Evolutionary conservation across 257 asterid genomes (phyloP).

Genomic region (Ophiorrhiza pumila): DNA sequence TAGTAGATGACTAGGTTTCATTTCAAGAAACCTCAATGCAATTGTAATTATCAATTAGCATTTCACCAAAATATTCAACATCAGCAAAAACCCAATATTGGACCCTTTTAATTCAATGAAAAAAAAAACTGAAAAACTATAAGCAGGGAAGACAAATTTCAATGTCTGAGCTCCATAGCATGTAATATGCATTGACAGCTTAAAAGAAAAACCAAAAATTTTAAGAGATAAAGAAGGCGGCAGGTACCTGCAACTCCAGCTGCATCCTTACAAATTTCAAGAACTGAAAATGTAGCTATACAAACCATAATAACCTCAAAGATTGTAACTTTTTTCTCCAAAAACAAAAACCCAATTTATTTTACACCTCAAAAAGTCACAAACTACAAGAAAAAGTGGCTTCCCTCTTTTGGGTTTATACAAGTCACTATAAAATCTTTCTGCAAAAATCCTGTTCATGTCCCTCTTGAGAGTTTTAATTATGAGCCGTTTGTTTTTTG

Average conservation of each 20-base stretch:
- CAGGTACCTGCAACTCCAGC: conserved; percentile 52
- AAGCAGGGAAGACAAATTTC: neutral
- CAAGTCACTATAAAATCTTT: too few relatives aligned
- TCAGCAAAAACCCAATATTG: conserved; percentile 1
- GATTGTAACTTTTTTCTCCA: neutral
- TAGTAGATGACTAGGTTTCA: neutral
- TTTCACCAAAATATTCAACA: neutral
- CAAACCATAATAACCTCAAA: conserved; percentile 20
- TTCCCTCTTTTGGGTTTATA: neutral
- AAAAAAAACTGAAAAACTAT: neutral
- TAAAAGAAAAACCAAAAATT: neutral
- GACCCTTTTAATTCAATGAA: neutral
- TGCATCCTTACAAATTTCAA: conserved; percentile 40
- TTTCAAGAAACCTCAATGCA: neutral
- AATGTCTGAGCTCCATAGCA: neutral
- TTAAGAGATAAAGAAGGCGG: neutral
- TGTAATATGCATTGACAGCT: neutral
- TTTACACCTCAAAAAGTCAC: neutral
- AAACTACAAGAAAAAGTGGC: neutral
- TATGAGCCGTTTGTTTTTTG: too few relatives aligned
- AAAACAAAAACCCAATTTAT: conserved; percentile 1
- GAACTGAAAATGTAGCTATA: conserved; percentile 15
- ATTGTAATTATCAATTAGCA: neutral
- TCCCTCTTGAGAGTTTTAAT: too few relatives aligned
- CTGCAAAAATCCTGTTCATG: neutral